These are phyloP conservation scores for Blastobotrys arbuscula DNA, from an alignment of 1,139 yeast species.

Conservation along the genomic window DNA sequence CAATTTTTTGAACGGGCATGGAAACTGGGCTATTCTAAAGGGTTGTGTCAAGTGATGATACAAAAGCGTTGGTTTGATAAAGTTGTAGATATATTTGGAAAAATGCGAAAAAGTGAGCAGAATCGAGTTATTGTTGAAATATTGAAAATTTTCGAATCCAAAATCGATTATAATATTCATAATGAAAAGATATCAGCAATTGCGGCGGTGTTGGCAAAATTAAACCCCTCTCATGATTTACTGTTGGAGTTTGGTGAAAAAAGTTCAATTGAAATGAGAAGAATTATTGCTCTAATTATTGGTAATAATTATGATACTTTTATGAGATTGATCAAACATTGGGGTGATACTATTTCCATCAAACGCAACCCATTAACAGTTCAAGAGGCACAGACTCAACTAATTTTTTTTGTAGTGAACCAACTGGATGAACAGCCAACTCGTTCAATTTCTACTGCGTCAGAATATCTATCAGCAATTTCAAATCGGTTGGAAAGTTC, in stretches of 20 bases:
- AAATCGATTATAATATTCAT: not conserved
- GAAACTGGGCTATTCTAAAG: constrained; percentile 18
- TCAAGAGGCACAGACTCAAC: constrained; percentile 27
- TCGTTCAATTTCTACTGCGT: constrained; percentile 28
- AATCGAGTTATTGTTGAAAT: constrained; percentile 12
- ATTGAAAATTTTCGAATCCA: constrained; percentile 12
- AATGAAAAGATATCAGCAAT: constrained; percentile 8
- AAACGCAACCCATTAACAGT: constrained; percentile 21
- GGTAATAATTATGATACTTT: constrained; percentile 14
- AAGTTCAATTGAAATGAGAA: constrained; percentile 13
- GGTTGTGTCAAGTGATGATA: not conserved
- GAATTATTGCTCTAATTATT: constrained; percentile 13
- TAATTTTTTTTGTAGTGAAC: constrained; percentile 24
- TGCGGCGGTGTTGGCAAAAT: constrained; percentile 9
- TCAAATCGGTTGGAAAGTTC: constrained; percentile 44
- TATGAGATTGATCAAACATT: constrained; percentile 17
- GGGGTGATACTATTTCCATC: constrained; percentile 25
- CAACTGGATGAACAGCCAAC: constrained; percentile 26
- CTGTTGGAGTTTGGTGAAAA: constrained; percentile 12
- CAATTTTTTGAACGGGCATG: constrained; percentile 14
- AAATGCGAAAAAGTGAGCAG: constrained; percentile 14
- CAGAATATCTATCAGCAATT: constrained; percentile 39
- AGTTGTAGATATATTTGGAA: constrained; percentile 3
- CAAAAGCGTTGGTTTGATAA: not conserved
- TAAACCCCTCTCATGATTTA: not conserved